Conservation (phyloP, 495 filamentous ascomycete genomes). For the Thermochaetoides thermophila region DNA sequence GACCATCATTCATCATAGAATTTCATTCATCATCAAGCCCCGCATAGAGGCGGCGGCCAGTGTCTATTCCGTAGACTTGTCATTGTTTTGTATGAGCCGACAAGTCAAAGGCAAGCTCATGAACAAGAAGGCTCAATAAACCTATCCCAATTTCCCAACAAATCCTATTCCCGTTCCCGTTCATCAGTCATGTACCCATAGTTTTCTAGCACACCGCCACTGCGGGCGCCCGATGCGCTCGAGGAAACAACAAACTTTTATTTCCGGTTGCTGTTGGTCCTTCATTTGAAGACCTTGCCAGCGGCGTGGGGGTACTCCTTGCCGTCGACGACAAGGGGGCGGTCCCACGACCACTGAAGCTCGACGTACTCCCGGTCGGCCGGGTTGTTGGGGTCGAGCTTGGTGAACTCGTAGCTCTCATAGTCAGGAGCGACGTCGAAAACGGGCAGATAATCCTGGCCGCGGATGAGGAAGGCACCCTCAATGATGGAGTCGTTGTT, state of each 20-base stretch:
- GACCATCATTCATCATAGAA: too few species aligned
- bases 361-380: constrained; percentile 76
- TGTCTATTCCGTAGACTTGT: constrained; percentile 15
- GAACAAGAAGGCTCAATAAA: constrained; percentile 12
- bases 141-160: constrained; percentile 12
- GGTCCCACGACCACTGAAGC: constrained; percentile 76
- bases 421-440: constrained; percentile 95
- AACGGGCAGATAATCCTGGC: constrained; percentile 69
- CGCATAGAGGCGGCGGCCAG: constrained; percentile 8
- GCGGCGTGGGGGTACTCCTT: constrained; percentile 59
- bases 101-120: constrained; percentile 12
- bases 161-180: constrained; percentile 14
- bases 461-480: constrained; percentile 88
- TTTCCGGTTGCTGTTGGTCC: constrained; percentile 4
- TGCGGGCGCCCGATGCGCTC: constrained; percentile 7
- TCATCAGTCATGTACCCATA: constrained; percentile 25
- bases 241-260: too few species aligned
- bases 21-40: constrained; percentile 5
- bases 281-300: constrained; percentile 99
- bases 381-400: constrained; percentile 74
- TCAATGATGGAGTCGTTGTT: constrained; percentile 77
- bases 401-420: constrained; percentile 90
- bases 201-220: constrained; percentile 14
- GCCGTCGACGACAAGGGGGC: constrained; percentile 58
- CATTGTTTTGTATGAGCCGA: constrained; percentile 10